Evolutionary conservation across 2,329 filamentous ascomycete species (phyloP), one percentile per base, ranked within the genome.

Genomic region (Aspergillus pseudoglaucus): DNA sequence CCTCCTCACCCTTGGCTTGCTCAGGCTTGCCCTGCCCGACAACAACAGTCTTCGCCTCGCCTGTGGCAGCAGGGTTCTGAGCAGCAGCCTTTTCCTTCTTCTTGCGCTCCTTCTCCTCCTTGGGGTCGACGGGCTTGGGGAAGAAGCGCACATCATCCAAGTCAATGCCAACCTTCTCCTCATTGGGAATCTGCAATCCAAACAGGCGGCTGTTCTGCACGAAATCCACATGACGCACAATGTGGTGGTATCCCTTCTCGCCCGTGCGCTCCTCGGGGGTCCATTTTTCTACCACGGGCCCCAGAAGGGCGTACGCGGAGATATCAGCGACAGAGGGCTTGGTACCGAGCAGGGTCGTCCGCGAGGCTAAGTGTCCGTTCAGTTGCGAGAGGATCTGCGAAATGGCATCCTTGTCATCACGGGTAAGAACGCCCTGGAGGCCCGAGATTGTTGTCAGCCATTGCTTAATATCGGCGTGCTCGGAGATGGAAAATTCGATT

Each of bases 71-170:
- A 15, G 61, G 50, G 46, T 54, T 59, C 53, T 62, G 51, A 39
- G 65, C 74, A 25, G 73, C 74, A 14, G 75, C 75, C 78, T 95
- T 95, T 74, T 95, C 90, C 77, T 94, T 95, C 85, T 95, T 96
- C 72, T 91, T 81, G 42, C 86, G 83, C 79, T 96, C 90, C 77
- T 96, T 96, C 78, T 96, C 91, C 48, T 90, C 90, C 78, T 94
- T 95, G 60, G 87, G 83, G 58, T 95, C 90, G 53, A 91, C 82
- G 17, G 87, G 87, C 59, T 91, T 91, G 74, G 93, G 91, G 60
- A 90, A 85, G 68, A 90, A 90, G 54, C 88, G 79, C 50, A 97
- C 81, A 59, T 90, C 85, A 60, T 90, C 83, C 44, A 82, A 74
- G 67, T 96, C 84, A 57, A 97, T 80, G 57, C 74, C 73, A 61